Evolutionary conservation across 768 basidiomycete genomes (phyloP), one percentile per base, ranked within the genome.

Genomic region (Rhizopogon vinicolor): DNA sequence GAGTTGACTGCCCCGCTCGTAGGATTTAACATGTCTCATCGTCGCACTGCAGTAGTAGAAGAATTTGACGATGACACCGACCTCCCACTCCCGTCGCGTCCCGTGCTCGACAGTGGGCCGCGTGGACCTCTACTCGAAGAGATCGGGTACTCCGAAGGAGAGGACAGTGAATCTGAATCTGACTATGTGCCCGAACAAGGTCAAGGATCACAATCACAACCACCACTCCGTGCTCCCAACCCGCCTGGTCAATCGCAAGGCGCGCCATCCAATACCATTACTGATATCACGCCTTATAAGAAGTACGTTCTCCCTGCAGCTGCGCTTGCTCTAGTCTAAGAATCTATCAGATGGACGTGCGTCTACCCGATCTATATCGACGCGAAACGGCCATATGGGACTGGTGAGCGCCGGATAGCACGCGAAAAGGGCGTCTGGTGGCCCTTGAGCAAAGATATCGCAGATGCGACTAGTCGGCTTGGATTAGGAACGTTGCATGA

Each of bases 311-410:
- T 18, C 28, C 40, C 31, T 52, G 44, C 44, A 31, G 41, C 39
- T 46, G 51, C 31, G 29, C 55, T 61, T 56, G 16, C 40, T 33
- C 49, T 56, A 55, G 59, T 53, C 50, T 52, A 33, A 51, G 18
- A 31, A 31, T 49, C 43, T 56, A 52, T 13, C 64, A 97, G 94
- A 63, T 97, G 95, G 95, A 87, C 92, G 44, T 91, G 91, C 63
- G 84, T 98, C 65, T 99, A 98, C 69, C 96, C 96, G 5, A 89
- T 98, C 65, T 98, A 98, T 72, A 83, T 98, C 54, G 96, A 98
- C 71, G 94, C 95, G 37, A 97, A 98, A 68, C 87, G 87, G 2
- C 85, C 94, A 0, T 90, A 91, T 69, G 84, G 85, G 3, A 86
- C 81, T 5, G 93, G 93, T 18, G 84, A 89, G 61, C 85, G 96